These are phyloP conservation scores for Cladosporium phlei DNA, from an alignment of 2,329 filamentous ascomycete species.

Conservation along the genomic window DNA sequence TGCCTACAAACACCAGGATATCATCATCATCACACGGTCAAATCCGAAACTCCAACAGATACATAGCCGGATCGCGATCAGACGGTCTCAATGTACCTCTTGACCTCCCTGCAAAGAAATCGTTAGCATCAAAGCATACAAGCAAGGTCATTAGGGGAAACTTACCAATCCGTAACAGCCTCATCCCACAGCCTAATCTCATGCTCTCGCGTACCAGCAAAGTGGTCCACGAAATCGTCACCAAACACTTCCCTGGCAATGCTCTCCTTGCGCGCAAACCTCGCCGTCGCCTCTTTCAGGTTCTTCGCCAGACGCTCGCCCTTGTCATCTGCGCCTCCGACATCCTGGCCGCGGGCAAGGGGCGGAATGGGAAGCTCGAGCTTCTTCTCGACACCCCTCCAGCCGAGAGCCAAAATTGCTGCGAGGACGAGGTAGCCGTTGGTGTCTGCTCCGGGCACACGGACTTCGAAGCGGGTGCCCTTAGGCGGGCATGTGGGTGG, in stretches of 20 bases:
- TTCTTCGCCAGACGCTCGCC: conserved; percentile 78
- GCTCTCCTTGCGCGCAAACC: conserved; percentile 72
- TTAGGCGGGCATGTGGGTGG: conserved; percentile 80
- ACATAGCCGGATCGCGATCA: conserved; percentile 15
- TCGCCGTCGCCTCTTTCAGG: conserved; percentile 74
- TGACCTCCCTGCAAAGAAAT: conserved; percentile 31
- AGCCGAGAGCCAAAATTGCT: conserved; percentile 81
- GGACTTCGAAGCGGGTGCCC: conserved; percentile 86
- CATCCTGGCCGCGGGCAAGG: conserved; percentile 76
- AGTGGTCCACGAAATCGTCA: conserved; percentile 94
- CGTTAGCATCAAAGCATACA: conserved; percentile 11
- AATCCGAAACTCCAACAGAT: no score
- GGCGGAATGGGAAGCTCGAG: conserved; percentile 77
- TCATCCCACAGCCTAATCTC: conserved; percentile 90
- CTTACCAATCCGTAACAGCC: conserved; percentile 92
- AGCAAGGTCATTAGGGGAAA: conserved; percentile 25
- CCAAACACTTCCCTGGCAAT: conserved; percentile 92
- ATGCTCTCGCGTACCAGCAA: conserved; percentile 84
- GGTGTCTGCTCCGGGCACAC: conserved; percentile 88
- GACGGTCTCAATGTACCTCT: conserved; percentile 37
- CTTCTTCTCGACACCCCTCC: conserved; percentile 89
- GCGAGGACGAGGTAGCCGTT: conserved; percentile 85
- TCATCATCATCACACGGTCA: background rate
- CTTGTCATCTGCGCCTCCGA: conserved; percentile 65
- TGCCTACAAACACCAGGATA: conserved; percentile 5